Base-by-base conservation (phyloP, 164 flowering plant genomes). In the Annona squamosa region DNA sequence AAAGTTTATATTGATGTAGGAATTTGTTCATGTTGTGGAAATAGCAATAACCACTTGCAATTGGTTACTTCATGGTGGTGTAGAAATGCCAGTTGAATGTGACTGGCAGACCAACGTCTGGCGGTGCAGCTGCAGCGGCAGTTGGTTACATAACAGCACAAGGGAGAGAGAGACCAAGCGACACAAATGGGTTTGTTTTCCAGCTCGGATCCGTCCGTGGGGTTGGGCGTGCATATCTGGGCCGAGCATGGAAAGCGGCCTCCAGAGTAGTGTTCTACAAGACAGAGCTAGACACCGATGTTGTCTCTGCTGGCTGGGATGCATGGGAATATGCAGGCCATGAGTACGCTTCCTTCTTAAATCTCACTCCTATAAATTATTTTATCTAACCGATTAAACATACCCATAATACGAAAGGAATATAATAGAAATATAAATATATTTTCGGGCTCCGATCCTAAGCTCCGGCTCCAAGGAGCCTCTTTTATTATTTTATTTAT, bases 261-360 rank as follows among this genome's bases (percentile, higher is more conserved):
- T 77, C 90, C 0, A 82, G 85, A 62, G 86, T 85, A 0, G 37
- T 87, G 17, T 85, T 78, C 65, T 5, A 69, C 1, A 19, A 52
- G 0, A 26, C 85, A 4, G 2, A 1, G 1, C 7, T 85, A 6
- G 6, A 46, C n/a, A 3, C 52, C 7, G 17, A 65, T 44, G 77
- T 87, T 4, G 59, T 42, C 2, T 84, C 88, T 0, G 13, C 62
- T 45, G 88, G 86, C 3, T 87, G 88, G 88, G 48, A 68, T 63
- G 52, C 80, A 5, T 82, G 88, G 88, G 0, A 7, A 0, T n/a
- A 44, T 2, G 3, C 0, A 0, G 79, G 72, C 2, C 44, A 65
- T 1, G 78, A 79, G 84, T 83, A 81, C 75, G 81, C 6, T 26
- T 26, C 37, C 37, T 26, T 26, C 37, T 26, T 26, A 26, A 26